A percentile compares a stretch with the other conserved stretches of the same genome.
These are phyloP conservation scores for Echinosophora koreensis DNA, from an alignment of 306 rosid species.

Conservation along the genomic window DNA sequence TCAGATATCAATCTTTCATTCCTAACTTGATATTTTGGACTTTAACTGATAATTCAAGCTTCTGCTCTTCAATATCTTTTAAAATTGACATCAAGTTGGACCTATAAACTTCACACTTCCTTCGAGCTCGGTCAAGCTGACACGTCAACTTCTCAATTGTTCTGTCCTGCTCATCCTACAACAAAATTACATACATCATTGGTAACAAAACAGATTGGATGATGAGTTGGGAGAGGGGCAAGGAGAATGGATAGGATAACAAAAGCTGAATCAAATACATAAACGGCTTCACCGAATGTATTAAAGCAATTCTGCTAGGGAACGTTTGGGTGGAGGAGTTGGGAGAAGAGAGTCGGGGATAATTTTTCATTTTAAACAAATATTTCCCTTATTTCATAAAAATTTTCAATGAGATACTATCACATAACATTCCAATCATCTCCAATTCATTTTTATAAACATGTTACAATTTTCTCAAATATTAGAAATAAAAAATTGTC, in stretches of 20 bases:
- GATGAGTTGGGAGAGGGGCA: background rate
- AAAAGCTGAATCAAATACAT: slow-evolving; percentile 3
- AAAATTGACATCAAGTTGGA: slow-evolving; percentile 60
- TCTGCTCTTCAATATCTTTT: slow-evolving; percentile 64
- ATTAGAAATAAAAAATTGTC: too few relatives aligned
- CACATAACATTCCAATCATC: background rate
- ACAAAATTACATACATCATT: slow-evolving; percentile 6
- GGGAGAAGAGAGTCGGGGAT: background rate
- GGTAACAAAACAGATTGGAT: slow-evolving; percentile 17
- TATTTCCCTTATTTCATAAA: too few relatives aligned
- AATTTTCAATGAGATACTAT: too few relatives aligned
- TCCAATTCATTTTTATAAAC: background rate
- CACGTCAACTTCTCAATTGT: slow-evolving; percentile 56
- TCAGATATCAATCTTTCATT: slow-evolving; percentile 52
- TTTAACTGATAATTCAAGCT: slow-evolving; percentile 58
- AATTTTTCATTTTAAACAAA: background rate
- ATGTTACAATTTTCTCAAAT: too few relatives aligned
- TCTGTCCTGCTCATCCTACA: slow-evolving; percentile 59
- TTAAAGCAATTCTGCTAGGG: background rate
- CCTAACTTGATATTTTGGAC: slow-evolving; percentile 58
- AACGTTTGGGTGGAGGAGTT: background rate
- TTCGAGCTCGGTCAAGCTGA: slow-evolving; percentile 51
- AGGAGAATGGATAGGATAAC: background rate
- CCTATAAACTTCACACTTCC: slow-evolving; percentile 62
- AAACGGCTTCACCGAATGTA: background rate